Percentiles rank a stretch among this genome's conserved stretches.
These are phyloP conservation scores for Chrysoporthe austroafricana DNA, from an alignment of 2,329 filamentous ascomycete species.

Conservation along the genomic window DNA sequence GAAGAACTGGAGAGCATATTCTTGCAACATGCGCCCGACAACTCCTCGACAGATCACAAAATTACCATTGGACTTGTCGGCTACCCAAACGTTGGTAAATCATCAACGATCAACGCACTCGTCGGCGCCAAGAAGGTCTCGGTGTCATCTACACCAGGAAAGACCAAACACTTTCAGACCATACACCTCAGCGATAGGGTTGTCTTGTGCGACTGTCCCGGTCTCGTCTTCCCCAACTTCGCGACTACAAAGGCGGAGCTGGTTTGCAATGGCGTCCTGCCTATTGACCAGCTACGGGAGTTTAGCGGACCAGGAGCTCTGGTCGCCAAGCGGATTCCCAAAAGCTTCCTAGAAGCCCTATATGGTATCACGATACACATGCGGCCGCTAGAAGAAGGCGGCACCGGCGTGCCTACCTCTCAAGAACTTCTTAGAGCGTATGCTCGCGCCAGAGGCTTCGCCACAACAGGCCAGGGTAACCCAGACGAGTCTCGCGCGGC, in stretches of 20 bases:
- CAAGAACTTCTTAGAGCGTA: constrained; percentile 86
- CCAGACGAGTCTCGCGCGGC: constrained; percentile 93
- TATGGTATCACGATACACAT: constrained; percentile 91
- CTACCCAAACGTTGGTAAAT: constrained; percentile 99
- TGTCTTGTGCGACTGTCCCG: constrained; percentile 94
- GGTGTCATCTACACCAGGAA: constrained; percentile 94
- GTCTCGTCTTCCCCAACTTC: constrained; percentile 98
- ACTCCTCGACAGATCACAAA: constrained; percentile 60
- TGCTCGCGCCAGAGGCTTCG: constrained; percentile 86
- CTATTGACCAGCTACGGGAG: constrained; percentile 94
- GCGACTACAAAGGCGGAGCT: constrained; percentile 95
- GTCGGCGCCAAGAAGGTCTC: constrained; percentile 98
- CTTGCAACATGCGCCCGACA: constrained; percentile 67
- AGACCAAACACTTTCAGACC: constrained; percentile 99
- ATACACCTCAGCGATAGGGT: constrained; percentile 91
- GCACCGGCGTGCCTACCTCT: constrained; percentile 82
- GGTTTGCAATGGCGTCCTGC: constrained; percentile 91
- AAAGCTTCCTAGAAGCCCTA: constrained; percentile 85
- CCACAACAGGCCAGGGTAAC: constrained; percentile 84
- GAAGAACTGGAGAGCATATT: constrained; percentile 92
- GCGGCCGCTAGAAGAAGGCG: constrained; percentile 85
- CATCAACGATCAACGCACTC: constrained; percentile 98
- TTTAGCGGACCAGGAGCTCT: constrained; percentile 85
- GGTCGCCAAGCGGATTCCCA: constrained; percentile 83
- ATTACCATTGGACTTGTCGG: constrained; percentile 92